These are phyloP conservation scores for Plasmodium malariae DNA, from an alignment of 169 alveolate genomes.

Conservation along the genomic window DNA sequence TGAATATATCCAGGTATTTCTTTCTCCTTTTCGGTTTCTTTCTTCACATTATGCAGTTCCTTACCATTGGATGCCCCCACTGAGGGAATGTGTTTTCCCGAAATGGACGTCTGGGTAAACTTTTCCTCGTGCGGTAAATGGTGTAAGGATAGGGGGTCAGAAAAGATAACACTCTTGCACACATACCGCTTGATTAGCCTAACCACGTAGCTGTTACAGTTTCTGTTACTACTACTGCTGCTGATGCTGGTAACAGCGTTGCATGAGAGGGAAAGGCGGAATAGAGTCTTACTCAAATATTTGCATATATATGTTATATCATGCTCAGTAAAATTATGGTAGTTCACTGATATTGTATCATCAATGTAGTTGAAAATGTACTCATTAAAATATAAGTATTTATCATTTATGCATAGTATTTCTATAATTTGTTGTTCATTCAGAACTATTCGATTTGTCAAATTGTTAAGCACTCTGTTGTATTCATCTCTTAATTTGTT, in stretches of 20 bases:
- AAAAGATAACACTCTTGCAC: slow-evolving; percentile 45
- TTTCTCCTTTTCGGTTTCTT: neutral
- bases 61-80: no score
- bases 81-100: no score
- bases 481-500: slow-evolving; percentile 3
- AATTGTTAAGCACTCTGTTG: neutral
- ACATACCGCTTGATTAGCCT: slow-evolving; percentile 50
- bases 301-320: slow-evolving; percentile 48
- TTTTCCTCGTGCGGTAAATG: no score
- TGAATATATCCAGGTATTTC: no score
- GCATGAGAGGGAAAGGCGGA: neutral
- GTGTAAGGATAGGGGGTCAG: no score
- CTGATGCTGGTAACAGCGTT: neutral
- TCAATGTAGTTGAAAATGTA: slow-evolving; percentile 27
- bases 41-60: no score
- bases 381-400: slow-evolving; percentile 37
- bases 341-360: slow-evolving; percentile 4
- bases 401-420: slow-evolving; percentile 18
- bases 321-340: slow-evolving; percentile 34
- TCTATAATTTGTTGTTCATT: slow-evolving; percentile 12
- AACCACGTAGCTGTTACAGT: neutral
- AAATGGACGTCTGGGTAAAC: no score
- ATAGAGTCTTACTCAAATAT: slow-evolving; percentile 43
- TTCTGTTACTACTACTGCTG: neutral
- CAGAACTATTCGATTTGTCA: slow-evolving; percentile 5